These are phyloP conservation scores for Sungouiozyma intestinalis DNA, from an alignment of 805 yeast genomes.

Conservation along the genomic window DNA sequence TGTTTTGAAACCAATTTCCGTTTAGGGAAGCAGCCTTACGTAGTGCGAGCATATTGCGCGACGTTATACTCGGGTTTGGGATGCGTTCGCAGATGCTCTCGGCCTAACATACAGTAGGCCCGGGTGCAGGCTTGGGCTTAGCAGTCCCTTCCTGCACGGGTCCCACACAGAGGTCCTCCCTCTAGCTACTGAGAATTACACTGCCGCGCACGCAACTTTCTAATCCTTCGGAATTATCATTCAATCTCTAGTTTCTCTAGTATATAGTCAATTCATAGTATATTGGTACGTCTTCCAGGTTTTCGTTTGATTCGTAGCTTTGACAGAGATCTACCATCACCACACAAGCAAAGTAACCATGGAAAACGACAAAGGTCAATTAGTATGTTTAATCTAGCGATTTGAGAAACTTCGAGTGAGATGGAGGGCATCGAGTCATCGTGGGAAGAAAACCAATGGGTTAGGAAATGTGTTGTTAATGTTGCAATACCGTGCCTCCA, in stretches of 20 bases:
- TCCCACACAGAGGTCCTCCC: too few relatives aligned
- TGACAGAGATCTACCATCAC: constrained; percentile 3
- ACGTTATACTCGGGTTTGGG: too few relatives aligned
- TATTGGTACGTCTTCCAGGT: not conserved
- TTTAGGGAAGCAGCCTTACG: too few relatives aligned
- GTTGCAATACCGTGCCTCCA: not conserved
- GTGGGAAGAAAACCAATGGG: not conserved
- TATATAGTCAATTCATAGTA: not conserved
- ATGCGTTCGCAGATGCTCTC: too few relatives aligned
- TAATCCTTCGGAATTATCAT: not conserved
- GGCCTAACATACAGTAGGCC: too few relatives aligned
- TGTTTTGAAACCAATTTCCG: too few relatives aligned
- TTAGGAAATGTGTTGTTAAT: not conserved
- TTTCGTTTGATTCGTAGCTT: constrained; percentile 1
- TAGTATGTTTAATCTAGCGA: constrained; percentile 54
- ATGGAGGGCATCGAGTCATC: too few relatives aligned
- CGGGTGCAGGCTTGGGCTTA: too few relatives aligned
- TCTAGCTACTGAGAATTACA: too few relatives aligned
- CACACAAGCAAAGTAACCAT: constrained; percentile 44
- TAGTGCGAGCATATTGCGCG: too few relatives aligned
- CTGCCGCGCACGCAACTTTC: not conserved
- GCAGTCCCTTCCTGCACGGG: too few relatives aligned
- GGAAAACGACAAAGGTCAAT: constrained; percentile 99
- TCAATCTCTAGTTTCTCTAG: not conserved
- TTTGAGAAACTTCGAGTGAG: not conserved